Base-by-base conservation (phyloP, 2,329 filamentous ascomycete genomes). In the Ascochyta koolunga region DNA sequence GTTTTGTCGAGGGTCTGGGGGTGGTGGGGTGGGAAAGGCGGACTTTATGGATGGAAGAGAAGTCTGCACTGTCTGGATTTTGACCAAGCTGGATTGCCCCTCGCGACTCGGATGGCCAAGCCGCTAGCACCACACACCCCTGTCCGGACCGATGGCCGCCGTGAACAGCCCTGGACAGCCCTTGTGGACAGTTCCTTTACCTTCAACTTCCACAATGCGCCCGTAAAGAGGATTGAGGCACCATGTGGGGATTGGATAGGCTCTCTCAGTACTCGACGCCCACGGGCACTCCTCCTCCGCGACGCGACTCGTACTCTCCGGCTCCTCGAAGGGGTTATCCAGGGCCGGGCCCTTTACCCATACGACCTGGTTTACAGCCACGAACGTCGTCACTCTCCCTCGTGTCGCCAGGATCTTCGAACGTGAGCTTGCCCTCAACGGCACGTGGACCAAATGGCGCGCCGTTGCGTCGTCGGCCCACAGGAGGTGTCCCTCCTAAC, bases 161-260 rank as follows among this genome's bases (percentile, higher is more conserved):
- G 41, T n/a, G n/a, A n/a, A n/a, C n/a, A 45, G 36, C 21, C 31
- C 21, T 29, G 47, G 29, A 50, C 32, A 41, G 43, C 50, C 21
- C 31, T 50, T 50, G 42, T 39, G 33, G 36, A 52, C 5, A 41
- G 39, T 36, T 48, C 41, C 42, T 47, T 29, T 36, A 35, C 16
- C 37, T 35, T 47, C 31, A 31, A 32, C 41, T 19, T 37, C 40
- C 7, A 41, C 36, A 22, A 44, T 48, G 48, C 27, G 38, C 27
- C 33, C 39, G 29, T 51, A 47, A 56, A 27, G 9, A 48, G 7
- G 4, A 18, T 24, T 21, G 18, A 29, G 32, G 48, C 65, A 70
- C 54, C 53, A 96, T 96, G 91, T 96, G 92, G 92, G 71, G 71
- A 2, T 86, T 96, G 71, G 92, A 96, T 79, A 89, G 92, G 73